Evolutionary conservation across 805 yeast genomes (phyloP).

Genomic region (Sugiyamaella lignohabitans): DNA sequence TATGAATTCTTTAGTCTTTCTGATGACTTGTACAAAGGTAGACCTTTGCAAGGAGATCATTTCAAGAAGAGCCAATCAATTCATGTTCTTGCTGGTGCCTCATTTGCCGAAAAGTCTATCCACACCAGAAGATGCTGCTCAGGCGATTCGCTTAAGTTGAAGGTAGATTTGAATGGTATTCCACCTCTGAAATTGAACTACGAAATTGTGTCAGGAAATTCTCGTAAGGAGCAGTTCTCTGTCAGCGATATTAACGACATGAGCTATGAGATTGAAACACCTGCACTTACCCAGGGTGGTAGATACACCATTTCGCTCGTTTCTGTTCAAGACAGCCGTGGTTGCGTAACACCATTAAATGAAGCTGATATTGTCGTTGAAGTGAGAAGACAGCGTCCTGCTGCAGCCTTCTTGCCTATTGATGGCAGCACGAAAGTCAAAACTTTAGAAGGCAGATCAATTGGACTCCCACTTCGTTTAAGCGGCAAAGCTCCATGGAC

Average conservation of each 20-base stretch:
- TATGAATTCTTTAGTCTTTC: constrained; percentile 60
- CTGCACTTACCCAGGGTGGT: constrained; percentile 60
- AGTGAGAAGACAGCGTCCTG: constrained; percentile 67
- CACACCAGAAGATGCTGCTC: constrained; percentile 38
- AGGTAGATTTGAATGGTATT: constrained; percentile 65
- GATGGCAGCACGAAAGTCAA: constrained; percentile 30
- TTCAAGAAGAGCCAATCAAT: constrained; percentile 30
- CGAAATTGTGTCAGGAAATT: constrained; percentile 55
- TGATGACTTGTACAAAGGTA: constrained; percentile 53
- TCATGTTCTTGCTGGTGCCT: constrained; percentile 36
- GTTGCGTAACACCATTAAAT: constrained; percentile 67
- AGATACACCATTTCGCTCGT: constrained; percentile 57
- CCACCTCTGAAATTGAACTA: constrained; percentile 71
- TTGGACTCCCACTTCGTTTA: constrained; percentile 53
- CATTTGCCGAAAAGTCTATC: constrained; percentile 24
- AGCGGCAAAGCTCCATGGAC: constrained; percentile 53
- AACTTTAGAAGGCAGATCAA: constrained; percentile 47
- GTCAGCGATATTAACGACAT: constrained; percentile 37
- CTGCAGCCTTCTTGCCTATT: constrained; percentile 40
- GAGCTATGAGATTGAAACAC: constrained; percentile 43
- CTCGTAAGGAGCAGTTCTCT: constrained; percentile 40
- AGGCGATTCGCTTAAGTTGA: constrained; percentile 42
- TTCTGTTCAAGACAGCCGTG: constrained; percentile 65
- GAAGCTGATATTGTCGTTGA: constrained; percentile 58
- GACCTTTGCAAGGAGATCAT: constrained; percentile 18